Evolutionary conservation across 2,329 filamentous ascomycete species (phyloP).

Genomic region (Ophidiomyces ophidiicola): DNA sequence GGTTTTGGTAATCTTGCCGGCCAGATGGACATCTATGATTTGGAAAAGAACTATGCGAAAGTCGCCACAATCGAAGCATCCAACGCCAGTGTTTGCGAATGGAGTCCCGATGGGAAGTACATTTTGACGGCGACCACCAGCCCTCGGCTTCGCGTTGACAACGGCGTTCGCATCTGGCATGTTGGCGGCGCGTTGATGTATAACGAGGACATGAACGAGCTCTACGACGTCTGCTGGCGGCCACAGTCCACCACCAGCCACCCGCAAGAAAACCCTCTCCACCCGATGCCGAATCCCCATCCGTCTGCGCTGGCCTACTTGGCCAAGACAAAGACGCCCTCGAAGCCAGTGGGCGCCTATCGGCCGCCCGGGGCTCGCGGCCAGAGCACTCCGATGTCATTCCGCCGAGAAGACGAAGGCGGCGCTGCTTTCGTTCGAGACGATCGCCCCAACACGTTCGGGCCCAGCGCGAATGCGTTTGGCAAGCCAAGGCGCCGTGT

Average conservation of each 20-base stretch:
- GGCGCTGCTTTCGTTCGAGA: conserved; percentile 79
- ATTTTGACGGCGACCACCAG: conserved; percentile 97
- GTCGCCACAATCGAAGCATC: conserved; percentile 87
- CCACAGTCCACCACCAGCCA: conserved; percentile 55
- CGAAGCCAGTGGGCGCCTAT: conserved; percentile 94
- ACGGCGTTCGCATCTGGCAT: conserved; percentile 92
- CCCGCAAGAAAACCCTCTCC: conserved; percentile 57
- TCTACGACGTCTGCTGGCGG: conserved; percentile 84
- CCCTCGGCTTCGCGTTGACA: conserved; percentile 88
- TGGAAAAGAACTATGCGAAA: conserved; percentile 88
- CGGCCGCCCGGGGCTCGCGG: conserved; percentile 88
- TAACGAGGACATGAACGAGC: conserved; percentile 83
- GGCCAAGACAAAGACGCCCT: conserved; percentile 79
- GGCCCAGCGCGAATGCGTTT: conserved; percentile 57
- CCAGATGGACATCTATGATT: conserved; percentile 94
- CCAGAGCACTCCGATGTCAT: conserved; percentile 75
- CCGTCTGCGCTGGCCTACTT: conserved; percentile 70
- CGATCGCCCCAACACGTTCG: conserved; percentile 49
- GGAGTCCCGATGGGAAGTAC: conserved; percentile 91
- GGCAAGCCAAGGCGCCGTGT: conserved; percentile 59
- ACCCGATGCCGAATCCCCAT: conserved; percentile 64
- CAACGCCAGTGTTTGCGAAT: conserved; percentile 91
- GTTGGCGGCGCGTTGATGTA: conserved; percentile 82
- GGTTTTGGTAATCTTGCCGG: conserved; percentile 96
- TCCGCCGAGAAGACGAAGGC: conserved; percentile 95